phyloP scores from a whole-genome alignment of 1,284 basidiomycete genomes.

The Marasmius oreades region DNA sequence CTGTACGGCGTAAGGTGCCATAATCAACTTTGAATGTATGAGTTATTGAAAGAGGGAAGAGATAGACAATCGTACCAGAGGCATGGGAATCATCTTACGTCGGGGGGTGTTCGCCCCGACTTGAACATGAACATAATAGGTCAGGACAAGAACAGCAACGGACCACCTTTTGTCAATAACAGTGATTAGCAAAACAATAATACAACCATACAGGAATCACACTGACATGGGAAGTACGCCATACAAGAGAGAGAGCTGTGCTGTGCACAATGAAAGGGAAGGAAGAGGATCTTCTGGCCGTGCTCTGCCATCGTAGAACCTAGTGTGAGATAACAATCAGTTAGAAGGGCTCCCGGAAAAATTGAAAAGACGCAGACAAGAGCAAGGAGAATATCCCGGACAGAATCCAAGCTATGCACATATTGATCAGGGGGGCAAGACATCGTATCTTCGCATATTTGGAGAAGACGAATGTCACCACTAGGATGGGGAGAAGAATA shows the following conservation, averaged over 20 bases:
- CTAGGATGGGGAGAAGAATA: constrained; percentile 34
- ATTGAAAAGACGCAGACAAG: constrained; percentile 1
- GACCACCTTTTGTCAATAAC: constrained; percentile 29
- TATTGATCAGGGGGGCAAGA: constrained; percentile 34
- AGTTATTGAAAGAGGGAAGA: background rate
- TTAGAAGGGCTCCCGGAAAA: background rate
- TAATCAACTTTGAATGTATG: constrained; percentile 27
- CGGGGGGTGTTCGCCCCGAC: constrained; percentile 19
- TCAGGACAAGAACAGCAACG: constrained; percentile 32
- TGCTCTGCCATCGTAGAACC: constrained; percentile 36
- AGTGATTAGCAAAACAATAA: background rate
- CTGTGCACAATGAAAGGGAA: constrained; percentile 34
- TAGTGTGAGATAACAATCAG: constrained; percentile 8
- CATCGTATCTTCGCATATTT: constrained; percentile 25
- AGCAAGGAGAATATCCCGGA: constrained; percentile 27
- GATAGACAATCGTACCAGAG: constrained; percentile 18
- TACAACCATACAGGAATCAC: background rate
- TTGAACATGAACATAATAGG: constrained; percentile 30
- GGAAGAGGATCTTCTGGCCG: constrained; percentile 35
- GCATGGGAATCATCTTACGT: constrained; percentile 17
- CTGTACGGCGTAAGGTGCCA: constrained; percentile 31
- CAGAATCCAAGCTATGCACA: constrained; percentile 43
- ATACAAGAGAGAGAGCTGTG: constrained; percentile 40
- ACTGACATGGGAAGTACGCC: constrained; percentile 44
- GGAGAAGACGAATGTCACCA: constrained; percentile 33